Conservation (phyloP, 192 early-diverging fungal species). For the Entomortierella parvispora region DNA sequence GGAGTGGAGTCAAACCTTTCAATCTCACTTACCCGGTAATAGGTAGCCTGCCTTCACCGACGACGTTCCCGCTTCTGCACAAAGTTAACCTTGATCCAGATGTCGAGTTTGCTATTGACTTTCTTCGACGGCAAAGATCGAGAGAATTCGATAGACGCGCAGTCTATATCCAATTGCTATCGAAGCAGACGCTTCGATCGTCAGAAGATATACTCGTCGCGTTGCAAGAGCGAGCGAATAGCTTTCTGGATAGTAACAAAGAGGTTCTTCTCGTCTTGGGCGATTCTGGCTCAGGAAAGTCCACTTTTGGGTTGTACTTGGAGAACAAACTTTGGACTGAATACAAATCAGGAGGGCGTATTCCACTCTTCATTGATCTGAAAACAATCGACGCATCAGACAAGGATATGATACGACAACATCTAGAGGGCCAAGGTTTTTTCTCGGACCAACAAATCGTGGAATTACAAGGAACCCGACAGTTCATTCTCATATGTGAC, state of each 20-base stretch:
- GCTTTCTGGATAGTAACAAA: not conserved
- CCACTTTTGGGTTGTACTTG: not conserved
- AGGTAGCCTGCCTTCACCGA: no score
- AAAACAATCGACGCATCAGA: not conserved
- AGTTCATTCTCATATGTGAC: conserved; percentile 5
- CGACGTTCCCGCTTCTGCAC: no score
- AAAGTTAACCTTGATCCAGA: no score
- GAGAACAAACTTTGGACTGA: not conserved
- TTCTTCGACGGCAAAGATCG: no score
- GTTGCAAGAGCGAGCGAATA: not conserved
- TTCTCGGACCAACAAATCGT: not conserved
- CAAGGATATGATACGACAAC: not conserved
- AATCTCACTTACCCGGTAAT: not conserved
- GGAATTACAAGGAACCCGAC: not conserved
- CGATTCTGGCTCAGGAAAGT: not conserved
- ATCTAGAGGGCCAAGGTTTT: not conserved
- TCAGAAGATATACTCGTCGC: not conserved
- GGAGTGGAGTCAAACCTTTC: no score
- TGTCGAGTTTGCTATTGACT: no score
- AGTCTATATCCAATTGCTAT: no score
- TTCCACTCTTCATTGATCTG: not conserved
- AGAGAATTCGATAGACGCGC: no score
- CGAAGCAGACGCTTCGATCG: not conserved
- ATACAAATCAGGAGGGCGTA: not conserved
- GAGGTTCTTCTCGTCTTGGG: not conserved